Base-by-base conservation (phyloP, 306 rosid species). In the Dryas drummondii region DNA sequence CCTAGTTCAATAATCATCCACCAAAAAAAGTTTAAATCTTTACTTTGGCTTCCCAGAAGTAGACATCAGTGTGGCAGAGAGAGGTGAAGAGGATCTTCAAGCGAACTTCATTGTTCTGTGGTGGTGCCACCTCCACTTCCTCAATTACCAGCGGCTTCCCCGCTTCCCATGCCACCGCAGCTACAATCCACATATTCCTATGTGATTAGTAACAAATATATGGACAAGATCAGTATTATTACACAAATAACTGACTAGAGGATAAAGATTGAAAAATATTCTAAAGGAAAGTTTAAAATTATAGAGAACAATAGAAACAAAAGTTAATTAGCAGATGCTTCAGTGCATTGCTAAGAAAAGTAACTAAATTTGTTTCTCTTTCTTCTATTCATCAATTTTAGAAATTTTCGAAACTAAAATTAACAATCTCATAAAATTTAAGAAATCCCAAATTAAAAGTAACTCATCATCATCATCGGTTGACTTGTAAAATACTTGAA, bases 121-220 rank as follows among this genome's bases (percentile, higher is more conserved):
- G 89, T 22, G 89, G 85, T 26, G 85, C 84, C 45, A 86, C 87
- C 69, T 86, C 89, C 22, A 86, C 83, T 67, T 80, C 87, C 68
- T 86, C 87, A 37, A 86, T 80, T n/a, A 80, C 86, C 47, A 83
- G 74, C 40, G 89, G 89, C 79, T 86, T 86, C 56, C 85, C 87
- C 1, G 89, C 89, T 67, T 83, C 87, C 87, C 89, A 86, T 4
- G 89, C 87, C 66, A 86, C 89, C 46, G 89, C 87, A 22, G 89
- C 89, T 86, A 13, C 53, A 82, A 27, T 12, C 17, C 56, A 47
- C 48, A 63, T 3, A 56, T 9, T 26, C 5, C 42, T 42, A 27
- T 19, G 11, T 14, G 5, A 52, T 10, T 42, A 15, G 22, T 15
- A 26, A 59, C 9, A 44, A 6, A 7, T 17, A 59, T 6, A 53